Percentiles rank a stretch among this genome's conserved stretches.
Conservation (phyloP, 352 stramenopile genomes). For the Phytopythium boreale region DNA sequence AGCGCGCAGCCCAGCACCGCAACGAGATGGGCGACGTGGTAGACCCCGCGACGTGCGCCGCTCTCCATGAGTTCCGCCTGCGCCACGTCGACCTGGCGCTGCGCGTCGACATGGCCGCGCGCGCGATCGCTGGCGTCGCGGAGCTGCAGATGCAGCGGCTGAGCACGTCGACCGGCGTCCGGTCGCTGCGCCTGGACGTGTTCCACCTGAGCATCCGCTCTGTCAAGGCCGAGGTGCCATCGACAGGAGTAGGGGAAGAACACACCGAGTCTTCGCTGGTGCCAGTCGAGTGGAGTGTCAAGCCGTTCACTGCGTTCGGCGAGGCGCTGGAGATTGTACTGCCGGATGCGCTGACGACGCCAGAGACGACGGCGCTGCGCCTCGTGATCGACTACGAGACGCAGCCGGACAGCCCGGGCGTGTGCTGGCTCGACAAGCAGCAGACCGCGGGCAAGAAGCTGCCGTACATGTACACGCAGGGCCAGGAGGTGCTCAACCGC, state of each 20-base stretch:
- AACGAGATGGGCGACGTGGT: not conserved
- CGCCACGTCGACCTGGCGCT: constrained; percentile 49
- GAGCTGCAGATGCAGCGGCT: constrained; percentile 36
- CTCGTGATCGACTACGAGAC: constrained; percentile 68
- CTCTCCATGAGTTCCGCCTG: constrained; percentile 45
- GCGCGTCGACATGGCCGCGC: constrained; percentile 38
- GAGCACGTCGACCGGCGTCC: not conserved
- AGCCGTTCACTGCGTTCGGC: constrained; percentile 65
- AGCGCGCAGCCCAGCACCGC: not conserved
- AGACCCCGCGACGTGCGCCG: constrained; percentile 68
- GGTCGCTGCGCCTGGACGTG: constrained; percentile 45
- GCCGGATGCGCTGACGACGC: constrained; percentile 20
- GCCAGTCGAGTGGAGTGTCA: constrained; percentile 34
- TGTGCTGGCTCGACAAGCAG: constrained; percentile 83
- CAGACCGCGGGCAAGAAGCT: constrained; percentile 78
- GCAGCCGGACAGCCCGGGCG: constrained; percentile 52
- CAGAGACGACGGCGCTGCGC: constrained; percentile 19
- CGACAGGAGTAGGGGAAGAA: constrained; percentile 8
- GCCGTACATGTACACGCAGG: constrained; percentile 85
- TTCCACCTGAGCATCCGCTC: constrained; percentile 57
- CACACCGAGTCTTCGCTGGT: not conserved
- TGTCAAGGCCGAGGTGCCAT: constrained; percentile 24
- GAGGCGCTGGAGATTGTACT: constrained; percentile 52
- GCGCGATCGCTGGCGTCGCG: constrained; percentile 25
- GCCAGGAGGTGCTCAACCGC: constrained; percentile 83